These are phyloP conservation scores for Thinopyrum obtusiflorum DNA, from an alignment of 202 grass and related monocot species.

Conservation along the genomic window DNA sequence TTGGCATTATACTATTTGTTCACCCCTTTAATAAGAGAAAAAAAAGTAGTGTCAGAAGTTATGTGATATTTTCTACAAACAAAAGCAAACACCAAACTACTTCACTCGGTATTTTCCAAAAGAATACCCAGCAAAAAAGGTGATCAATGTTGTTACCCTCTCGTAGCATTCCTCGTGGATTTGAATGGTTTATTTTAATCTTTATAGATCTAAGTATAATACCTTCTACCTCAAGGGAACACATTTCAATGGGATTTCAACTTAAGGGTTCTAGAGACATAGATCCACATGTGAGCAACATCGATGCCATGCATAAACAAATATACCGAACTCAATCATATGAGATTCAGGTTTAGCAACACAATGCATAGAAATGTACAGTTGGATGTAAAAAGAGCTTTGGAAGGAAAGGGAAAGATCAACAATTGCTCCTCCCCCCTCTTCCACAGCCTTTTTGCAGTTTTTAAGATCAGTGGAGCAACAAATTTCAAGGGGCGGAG, in stretches of 20 bases:
- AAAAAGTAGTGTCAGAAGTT: background rate
- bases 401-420: conserved; percentile 5
- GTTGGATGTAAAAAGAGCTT: conserved; percentile 19
- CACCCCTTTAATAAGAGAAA: background rate
- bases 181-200: background rate
- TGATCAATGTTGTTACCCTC: background rate
- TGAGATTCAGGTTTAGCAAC: conserved; percentile 22
- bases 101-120: background rate
- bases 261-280: conserved; percentile 22
- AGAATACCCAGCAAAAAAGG: background rate
- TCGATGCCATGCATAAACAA: background rate
- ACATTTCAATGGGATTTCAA: conserved; percentile 19
- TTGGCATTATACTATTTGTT: background rate
- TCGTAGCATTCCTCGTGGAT: background rate
- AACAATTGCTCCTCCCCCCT: conserved; percentile 10
- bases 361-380: conserved; percentile 15
- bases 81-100: background rate
- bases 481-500: conserved; percentile 31
- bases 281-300: conserved; percentile 42
- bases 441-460: conserved; percentile 26
- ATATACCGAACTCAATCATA: conserved; percentile 7
- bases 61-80: background rate
- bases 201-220: background rate
- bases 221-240: conserved; percentile 25
- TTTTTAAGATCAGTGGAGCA: conserved; percentile 33